Evolutionary conservation across 148 eudicot species (phyloP), one percentile per base, ranked within the genome.

Genomic region (Mesembryanthemum crystallinum): DNA sequence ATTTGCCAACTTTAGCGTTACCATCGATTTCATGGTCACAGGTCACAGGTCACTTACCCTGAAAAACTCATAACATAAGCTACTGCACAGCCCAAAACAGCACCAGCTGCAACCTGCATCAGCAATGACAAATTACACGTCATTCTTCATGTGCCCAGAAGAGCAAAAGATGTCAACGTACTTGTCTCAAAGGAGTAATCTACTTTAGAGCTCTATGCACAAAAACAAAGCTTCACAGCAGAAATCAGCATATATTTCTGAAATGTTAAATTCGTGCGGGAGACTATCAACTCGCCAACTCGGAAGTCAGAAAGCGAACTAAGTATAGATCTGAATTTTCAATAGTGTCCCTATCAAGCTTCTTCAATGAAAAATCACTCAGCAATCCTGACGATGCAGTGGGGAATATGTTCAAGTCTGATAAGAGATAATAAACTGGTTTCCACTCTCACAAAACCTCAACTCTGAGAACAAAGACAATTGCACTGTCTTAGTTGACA

Each of bases 51-150:
- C 61, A 57, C 25, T n/a, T 57, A 21, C 27, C 61, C 61, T 7
- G n/a, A 57, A 57, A n/a, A 18, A 17, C n/a, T 57, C 61, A 57
- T 57, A 5, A 7, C 61, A 57, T 57, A 57, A 57, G 27, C 61
- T n/a, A 57, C 61, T 57, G n/a, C n/a, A 23, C 61, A 57, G n/a
- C 61, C 61, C 61, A 57, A 21, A 21, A n/a, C 61, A 57, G 61
- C 61, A 57, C 61, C 61, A 21, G 61, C 61, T n/a, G 61, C 61
- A 57, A 57, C 61, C 61, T 57, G 27, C 27, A 57, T 8, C 27
- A 57, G 27, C 61, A n/a, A 18, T 57, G 27, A 23, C n/a, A 57
- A n/a, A n/a, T 2, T 7, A 7, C 23, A 20, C 1, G 27, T 57
- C n/a, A 57, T n/a, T 21, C 61, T 57, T 57, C 61, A 21, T 18